Evolutionary conservation across 805 yeast genomes (phyloP).

Genomic region (Metahyphopichia silvanorum): DNA sequence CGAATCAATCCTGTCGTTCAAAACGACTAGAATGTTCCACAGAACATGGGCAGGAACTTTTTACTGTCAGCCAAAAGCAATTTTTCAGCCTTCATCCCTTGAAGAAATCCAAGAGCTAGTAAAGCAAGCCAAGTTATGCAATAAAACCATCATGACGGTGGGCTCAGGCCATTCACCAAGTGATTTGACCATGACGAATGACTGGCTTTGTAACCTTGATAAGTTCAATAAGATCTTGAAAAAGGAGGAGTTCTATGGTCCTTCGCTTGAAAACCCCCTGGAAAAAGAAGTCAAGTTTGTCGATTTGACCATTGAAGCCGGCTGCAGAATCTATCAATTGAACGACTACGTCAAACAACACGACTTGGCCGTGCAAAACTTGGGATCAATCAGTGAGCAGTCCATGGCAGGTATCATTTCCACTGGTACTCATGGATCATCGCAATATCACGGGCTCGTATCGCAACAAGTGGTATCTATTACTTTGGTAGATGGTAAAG

Average conservation of each 20-base stretch:
- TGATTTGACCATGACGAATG: conserved; percentile 79
- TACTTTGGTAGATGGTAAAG: conserved; percentile 71
- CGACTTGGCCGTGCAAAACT: conserved; percentile 79
- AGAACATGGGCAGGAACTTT: conserved; percentile 92
- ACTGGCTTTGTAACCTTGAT: conserved; percentile 88
- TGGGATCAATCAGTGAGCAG: conserved; percentile 93
- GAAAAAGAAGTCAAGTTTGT: conserved; percentile 56
- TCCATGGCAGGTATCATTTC: conserved; percentile 94
- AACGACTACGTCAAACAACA: conserved; percentile 60
- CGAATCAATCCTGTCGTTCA: conserved; percentile 26
- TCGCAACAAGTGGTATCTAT: conserved; percentile 83
- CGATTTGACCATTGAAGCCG: conserved; percentile 94
- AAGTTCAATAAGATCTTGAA: conserved; percentile 56
- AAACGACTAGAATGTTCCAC: conserved; percentile 46
- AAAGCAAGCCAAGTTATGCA: conserved; percentile 53
- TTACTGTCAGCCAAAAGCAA: conserved; percentile 68
- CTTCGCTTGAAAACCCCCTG: conserved; percentile 12
- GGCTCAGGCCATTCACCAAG: conserved; percentile 98
- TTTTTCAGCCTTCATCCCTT: conserved; percentile 69
- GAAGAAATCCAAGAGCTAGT: conserved; percentile 72
- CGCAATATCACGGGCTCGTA: conserved; percentile 87
- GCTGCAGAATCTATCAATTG: conserved; percentile 72
- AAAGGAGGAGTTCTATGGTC: conserved; percentile 46
- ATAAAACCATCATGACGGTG: conserved; percentile 72
- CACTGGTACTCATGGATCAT: conserved; percentile 96